Conservation (phyloP, 2,329 filamentous ascomycete species). For the Pyrenophora teres region DNA sequence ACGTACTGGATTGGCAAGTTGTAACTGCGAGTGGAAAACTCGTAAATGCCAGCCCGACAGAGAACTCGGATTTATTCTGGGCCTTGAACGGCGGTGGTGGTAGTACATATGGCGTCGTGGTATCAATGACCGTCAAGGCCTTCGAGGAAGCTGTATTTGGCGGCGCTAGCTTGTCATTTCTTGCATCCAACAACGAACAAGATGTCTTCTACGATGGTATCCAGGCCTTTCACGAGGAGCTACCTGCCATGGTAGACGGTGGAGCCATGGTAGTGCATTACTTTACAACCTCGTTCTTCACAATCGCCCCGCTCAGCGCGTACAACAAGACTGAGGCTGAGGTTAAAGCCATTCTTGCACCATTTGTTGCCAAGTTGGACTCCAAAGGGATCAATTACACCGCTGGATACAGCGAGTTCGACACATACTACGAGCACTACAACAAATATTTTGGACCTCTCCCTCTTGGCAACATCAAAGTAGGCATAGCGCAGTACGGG, state of each 20-base stretch:
- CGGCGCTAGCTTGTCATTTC: slow-evolving; percentile 21
- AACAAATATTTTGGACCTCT: slow-evolving; percentile 30
- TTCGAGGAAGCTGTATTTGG: slow-evolving; percentile 24
- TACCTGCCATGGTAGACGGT: slow-evolving; percentile 27
- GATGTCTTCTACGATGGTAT: slow-evolving; percentile 24
- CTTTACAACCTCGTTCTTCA: slow-evolving; percentile 23
- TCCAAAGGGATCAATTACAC: slow-evolving; percentile 19
- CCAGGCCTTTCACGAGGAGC: slow-evolving; percentile 24
- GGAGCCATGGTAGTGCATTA: slow-evolving; percentile 23
- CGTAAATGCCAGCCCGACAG: slow-evolving; percentile 20
- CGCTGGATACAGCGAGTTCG: slow-evolving; percentile 17
- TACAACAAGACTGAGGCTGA: slow-evolving; percentile 23
- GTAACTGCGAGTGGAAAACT: slow-evolving; percentile 28
- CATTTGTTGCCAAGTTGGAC: slow-evolving; percentile 21
- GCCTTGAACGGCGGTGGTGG: slow-evolving; percentile 36
- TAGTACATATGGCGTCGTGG: slow-evolving; percentile 32
- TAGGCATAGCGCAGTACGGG: slow-evolving; percentile 27
- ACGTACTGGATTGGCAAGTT: slow-evolving; percentile 28
- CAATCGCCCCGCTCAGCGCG: slow-evolving; percentile 25
- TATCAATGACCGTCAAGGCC: slow-evolving; percentile 28
- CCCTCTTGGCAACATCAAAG: slow-evolving; percentile 25
- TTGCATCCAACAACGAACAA: slow-evolving; percentile 14
- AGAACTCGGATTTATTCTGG: slow-evolving; percentile 36
- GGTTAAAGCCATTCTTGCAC: slow-evolving; percentile 22
- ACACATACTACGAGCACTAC: slow-evolving; percentile 29